A percentile compares a stretch with the other conserved stretches of the same genome.
These are phyloP conservation scores for Thielaviopsis cerberus DNA, from an alignment of 2,329 filamentous ascomycete genomes.

Conservation along the genomic window DNA sequence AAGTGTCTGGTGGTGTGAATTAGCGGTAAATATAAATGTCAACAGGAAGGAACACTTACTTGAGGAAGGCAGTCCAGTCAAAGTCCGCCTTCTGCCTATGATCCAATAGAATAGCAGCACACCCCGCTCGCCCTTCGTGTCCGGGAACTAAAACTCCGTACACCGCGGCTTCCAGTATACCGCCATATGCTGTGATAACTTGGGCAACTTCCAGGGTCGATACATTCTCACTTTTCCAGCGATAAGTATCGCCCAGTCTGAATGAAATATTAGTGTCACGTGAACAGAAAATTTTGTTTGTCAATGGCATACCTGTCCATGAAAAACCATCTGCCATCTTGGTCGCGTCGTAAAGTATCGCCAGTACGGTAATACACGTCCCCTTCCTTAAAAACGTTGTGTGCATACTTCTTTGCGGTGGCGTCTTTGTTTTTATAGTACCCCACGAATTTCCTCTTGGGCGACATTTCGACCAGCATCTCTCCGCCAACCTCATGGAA, in stretches of 20 bases:
- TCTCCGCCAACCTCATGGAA: slow-evolving; percentile 55
- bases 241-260: slow-evolving; percentile 52
- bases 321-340: slow-evolving; percentile 51
- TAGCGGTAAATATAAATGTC: neutral
- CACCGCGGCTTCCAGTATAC: slow-evolving; percentile 47
- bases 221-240: slow-evolving; percentile 56
- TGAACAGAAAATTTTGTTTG: neutral
- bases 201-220: slow-evolving; percentile 49
- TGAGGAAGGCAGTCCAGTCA: slow-evolving; percentile 40
- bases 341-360: slow-evolving; percentile 42
- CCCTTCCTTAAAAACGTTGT: slow-evolving; percentile 45
- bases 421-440: slow-evolving; percentile 52
- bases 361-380: slow-evolving; percentile 52
- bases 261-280: neutral
- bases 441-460: slow-evolving; percentile 42
- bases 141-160: slow-evolving; percentile 48
- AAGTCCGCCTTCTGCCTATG: slow-evolving; percentile 29
- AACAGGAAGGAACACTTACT: slow-evolving; percentile 17
- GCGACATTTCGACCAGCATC: slow-evolving; percentile 45
- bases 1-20: slow-evolving; percentile 24
- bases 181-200: slow-evolving; percentile 38
- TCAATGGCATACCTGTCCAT: slow-evolving; percentile 26
- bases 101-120: slow-evolving; percentile 39
- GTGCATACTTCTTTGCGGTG: slow-evolving; percentile 45
- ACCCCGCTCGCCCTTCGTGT: slow-evolving; percentile 51